A percentile compares a stretch with the other conserved stretches of the same genome.
Conservation (phyloP, 768 basidiomycete genomes). For the Tricholoma hemisulphureum region DNA sequence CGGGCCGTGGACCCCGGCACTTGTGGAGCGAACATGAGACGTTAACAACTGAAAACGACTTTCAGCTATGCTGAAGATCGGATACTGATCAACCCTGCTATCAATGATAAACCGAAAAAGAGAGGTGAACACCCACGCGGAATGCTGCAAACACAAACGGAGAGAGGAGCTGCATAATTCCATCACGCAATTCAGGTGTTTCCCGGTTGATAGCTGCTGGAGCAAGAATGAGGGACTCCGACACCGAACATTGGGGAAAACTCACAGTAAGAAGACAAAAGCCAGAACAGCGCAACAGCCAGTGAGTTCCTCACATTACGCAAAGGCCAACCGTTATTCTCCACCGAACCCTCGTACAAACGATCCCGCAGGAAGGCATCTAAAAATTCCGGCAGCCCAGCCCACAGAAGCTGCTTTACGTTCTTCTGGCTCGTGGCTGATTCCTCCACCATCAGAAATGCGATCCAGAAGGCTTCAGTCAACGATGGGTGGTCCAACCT, state of each 20-base stretch:
- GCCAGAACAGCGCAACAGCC: slow-evolving; percentile 49
- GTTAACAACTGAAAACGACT: slow-evolving; percentile 24
- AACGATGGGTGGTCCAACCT: slow-evolving; percentile 35
- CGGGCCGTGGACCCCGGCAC: slow-evolving; percentile 20
- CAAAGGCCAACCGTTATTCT: slow-evolving; percentile 49
- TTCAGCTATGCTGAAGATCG: slow-evolving; percentile 41
- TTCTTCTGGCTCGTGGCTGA: slow-evolving; percentile 47
- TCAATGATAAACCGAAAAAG: slow-evolving; percentile 11
- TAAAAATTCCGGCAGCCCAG: slow-evolving; percentile 41
- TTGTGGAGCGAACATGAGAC: slow-evolving; percentile 12
- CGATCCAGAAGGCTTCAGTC: slow-evolving; percentile 47
- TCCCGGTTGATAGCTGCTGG: slow-evolving; percentile 36
- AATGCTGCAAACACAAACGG: slow-evolving; percentile 51
- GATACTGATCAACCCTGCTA: slow-evolving; percentile 32
- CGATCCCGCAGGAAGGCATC: slow-evolving; percentile 37
- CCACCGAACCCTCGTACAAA: slow-evolving; percentile 36
- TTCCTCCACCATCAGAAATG: slow-evolving; percentile 59
- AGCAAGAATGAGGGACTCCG: slow-evolving; percentile 3
- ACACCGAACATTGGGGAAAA: slow-evolving; percentile 6
- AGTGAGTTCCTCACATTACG: slow-evolving; percentile 45
- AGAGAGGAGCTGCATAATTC: slow-evolving; percentile 36
- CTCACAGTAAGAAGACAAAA: slow-evolving; percentile 40
- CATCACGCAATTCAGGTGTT: slow-evolving; percentile 27
- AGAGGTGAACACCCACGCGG: slow-evolving; percentile 36
- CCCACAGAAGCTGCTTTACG: slow-evolving; percentile 43